Evolutionary conservation across 805 yeast species (phyloP).

Genomic region (Kodamaea sagamina): DNA sequence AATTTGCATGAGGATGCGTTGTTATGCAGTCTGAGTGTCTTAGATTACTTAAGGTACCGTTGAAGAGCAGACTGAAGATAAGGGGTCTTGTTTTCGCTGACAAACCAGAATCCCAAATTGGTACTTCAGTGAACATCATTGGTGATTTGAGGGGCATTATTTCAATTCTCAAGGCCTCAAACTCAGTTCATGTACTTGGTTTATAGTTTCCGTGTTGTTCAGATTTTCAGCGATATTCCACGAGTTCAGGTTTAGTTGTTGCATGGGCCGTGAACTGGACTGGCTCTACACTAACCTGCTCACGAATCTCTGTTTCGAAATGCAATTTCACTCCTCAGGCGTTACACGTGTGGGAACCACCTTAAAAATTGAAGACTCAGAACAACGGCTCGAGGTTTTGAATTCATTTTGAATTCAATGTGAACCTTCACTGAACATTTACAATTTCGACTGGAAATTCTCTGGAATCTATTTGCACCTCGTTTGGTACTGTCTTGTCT

Average conservation of each 20-base stretch:
- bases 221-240: conserved; percentile 29
- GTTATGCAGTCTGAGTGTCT: conserved; percentile 48
- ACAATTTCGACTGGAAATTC: conserved; percentile 1
- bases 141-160: conserved; percentile 44
- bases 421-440: conserved; percentile 1
- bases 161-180: conserved; percentile 32
- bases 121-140: conserved; percentile 41
- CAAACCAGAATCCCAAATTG: conserved; percentile 45
- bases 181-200: conserved; percentile 35
- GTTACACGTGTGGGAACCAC: conserved; percentile 19
- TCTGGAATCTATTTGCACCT: conserved; percentile 23
- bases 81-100: conserved; percentile 43
- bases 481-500: conserved; percentile 24
- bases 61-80: conserved; percentile 19
- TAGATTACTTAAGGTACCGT: conserved; percentile 34
- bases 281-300: conserved; percentile 41
- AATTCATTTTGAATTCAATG: neutral
- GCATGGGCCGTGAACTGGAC: conserved; percentile 49
- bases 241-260: conserved; percentile 27
- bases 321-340: conserved; percentile 37
- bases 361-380: neutral
- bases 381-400: too few species aligned
- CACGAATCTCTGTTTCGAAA: conserved; percentile 40
- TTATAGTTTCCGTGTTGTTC: conserved; percentile 43
- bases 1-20: conserved; percentile 27